Base-by-base conservation (phyloP, 2,329 filamentous ascomycete species). In the Fusarium sp. region DNA sequence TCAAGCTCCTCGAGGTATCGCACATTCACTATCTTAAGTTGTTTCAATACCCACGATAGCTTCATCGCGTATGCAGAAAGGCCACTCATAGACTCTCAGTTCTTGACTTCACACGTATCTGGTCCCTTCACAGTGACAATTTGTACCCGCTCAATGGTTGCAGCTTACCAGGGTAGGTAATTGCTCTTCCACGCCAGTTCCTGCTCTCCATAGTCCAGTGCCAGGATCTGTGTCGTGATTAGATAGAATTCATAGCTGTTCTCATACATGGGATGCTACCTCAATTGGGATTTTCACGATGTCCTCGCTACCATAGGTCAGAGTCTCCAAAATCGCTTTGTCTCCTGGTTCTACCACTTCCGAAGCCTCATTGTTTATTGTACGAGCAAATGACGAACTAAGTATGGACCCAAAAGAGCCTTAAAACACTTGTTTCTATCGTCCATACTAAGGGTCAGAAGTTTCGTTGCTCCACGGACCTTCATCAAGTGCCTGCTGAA, bases 21-120 rank as follows among this genome's bases (percentile, higher is more conserved):
- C 26, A 54, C 35, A 7, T 59, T 59, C 2, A n/a, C 13, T 33
- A n/a, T 9, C 18, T 39, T 26, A 26, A 59, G 47, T 9, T 54
- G 33, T 7, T 54, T 59, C 7, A 45, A 24, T 18, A 39, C 45
- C 44, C 44, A 24, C 7, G 33, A 50, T 6, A 59, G 28, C n/a
- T 39, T 59, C 26, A 54, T 22, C 6, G 18, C 28, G 6, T 59
- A 53, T 20, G 35, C n/a, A 11, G 44, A 44, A 14, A 59, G 20
- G 10, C 56, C 56, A 18, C 35, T 28, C 45, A 59, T 33, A 14
- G 45, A 59, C 56, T 59, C 56, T 45, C 45, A 53, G 5, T 39
- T 59, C 28, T 16, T 59, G 12, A 59, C 45, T n/a, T 54, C 45
- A 26, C 45, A 59, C 5, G 26, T 3, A 39, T 39, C 6, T 13